Evolutionary conservation across 441 rosid genomes (phyloP), one percentile per base, ranked within the genome.

Genomic region (Erysimum pusillum): DNA sequence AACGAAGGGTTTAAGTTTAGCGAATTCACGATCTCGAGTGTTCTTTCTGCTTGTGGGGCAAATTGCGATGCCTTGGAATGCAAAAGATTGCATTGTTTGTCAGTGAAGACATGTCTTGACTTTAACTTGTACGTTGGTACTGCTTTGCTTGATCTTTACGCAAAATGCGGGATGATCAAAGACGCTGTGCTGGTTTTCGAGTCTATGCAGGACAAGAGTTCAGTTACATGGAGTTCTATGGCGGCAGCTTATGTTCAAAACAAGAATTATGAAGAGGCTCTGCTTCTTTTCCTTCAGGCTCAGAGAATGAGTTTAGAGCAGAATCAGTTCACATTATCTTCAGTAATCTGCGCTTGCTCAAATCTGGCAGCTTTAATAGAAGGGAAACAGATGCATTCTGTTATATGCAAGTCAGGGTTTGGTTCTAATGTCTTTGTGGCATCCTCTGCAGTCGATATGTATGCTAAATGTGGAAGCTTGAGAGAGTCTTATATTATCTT

Each of bases 181-280:
- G 91, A 89, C 0, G 90, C 98, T 0, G 58, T 67, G 32, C 41
- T 36, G 42, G 85, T 91, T 80, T 93, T 95, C n/a, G 87, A 88
- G 78, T 83, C 34, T 60, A 86, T 95, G 89, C 77, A 63, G 22
- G 90, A 88, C 77, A 90, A 75, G 83, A 90, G 81, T 67, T 89
- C 59, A 41, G 98, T 90, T 45, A 86, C 93, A 17, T 95, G 99
- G 96, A 95, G 93, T 83, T 92, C 92, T 39, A 86, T 93, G 90
- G 80, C 87, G 36, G 78, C 94, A 13, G 93, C 92, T 35, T 90
- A 83, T 71, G 93, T 88, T 74, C 88, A 85, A 74, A 93, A 86
- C 82, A 87, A 85, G 78, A 76, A 83, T 12, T 88, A 83, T 48
- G 91, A 89, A 83, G 90, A 93, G 74, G 97, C 95, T 79, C 71